Evolutionary conservation across 2,329 filamentous ascomycete species (phyloP), one percentile per base, ranked within the genome.

Genomic region (Decorospora gaudefroyi): DNA sequence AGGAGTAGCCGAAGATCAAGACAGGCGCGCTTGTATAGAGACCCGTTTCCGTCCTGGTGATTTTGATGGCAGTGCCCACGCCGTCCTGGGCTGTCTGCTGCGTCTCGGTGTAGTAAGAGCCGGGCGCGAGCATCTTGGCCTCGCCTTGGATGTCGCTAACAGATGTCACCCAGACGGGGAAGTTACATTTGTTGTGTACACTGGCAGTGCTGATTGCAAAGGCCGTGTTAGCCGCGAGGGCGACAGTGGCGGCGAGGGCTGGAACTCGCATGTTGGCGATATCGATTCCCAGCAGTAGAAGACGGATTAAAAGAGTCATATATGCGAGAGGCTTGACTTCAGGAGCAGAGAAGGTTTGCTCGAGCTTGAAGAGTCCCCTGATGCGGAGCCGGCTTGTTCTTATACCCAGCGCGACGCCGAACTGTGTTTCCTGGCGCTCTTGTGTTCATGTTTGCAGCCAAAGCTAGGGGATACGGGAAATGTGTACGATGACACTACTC

Each of bases 181-280:
- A 52, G 42, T 42, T 17, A 41, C 64, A 66, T 29, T 62, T 52
- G 54, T 67, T 67, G 42, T 51, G 50, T 27, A 67, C 40, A 11
- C 39, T 34, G 33, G 57, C 37, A n/a, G n/a, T n/a, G 6, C 40
- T 36, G 23, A 48, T 51, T 18, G 55, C 49, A 19, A 54, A 35
- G 25, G 58, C 27, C 6, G 46, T 47, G 40, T 40, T 35, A 30
- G 47, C 33, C 6, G 43, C 32, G 28, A 62, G 40, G 25, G 46
- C 46, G 27, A 62, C 21, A 31, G 44, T 21, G 22, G 46, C 21
- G 49, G 61, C 12, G 22, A 59, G 23, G 18, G 40, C 36, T n/a
- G 49, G 31, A 37, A 58, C 23, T 19, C 34, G 53, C 62, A 66
- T 64, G 3, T 12, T 49, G 27, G 12, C 4, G 23, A 4, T 25